Base-by-base conservation (phyloP, 441 rosid genomes). In the Codiaeum variegatum region DNA sequence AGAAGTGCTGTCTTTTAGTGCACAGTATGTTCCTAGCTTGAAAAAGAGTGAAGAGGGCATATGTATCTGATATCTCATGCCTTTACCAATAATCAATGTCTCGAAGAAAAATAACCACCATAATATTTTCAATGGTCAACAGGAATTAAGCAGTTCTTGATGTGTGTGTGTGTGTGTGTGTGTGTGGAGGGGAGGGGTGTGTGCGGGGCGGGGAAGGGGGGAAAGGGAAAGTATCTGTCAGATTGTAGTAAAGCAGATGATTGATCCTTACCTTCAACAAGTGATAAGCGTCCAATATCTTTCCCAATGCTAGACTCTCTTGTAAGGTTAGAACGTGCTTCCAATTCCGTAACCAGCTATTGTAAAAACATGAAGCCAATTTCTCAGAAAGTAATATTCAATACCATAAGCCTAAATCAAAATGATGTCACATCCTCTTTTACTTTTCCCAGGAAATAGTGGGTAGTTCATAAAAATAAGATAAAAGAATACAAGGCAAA, bases 291-390 rank as follows among this genome's bases (percentile, higher is more conserved):
- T 62, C 81, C 75, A 64, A 69, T 72, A 67, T 78, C 80, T 81
- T 68, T 67, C 64, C 81, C 76, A 29, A 64, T 72, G 80, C 85
- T 83, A 69, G 87, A 80, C 78, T 80, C 89, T 70, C 80, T 85
- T 79, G 81, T 74, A 67, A 70, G 73, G 59, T 80, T 66, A 18
- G 97, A 90, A 80, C 80, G 76, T 76, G 88, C 79, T 80, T 85
- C 96, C 88, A 94, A 77, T 74, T 83, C 87, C 73, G 75, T 77
- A 75, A 85, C 74, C 88, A 94, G 78, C 98, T 94, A 82, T 76
- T 47, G 75, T 70, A 74, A 79, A 82, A 75, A 59, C 76, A 82
- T 38, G 72, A 77, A 73, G 83, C 80, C 83, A 85, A 80, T 68
- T 52, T 61, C 65, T 73, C 68, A 75, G 34, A 63, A 73, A 71